Evolutionary conservation across 805 yeast species (phyloP).

Genomic region (Starmerella powellii): DNA sequence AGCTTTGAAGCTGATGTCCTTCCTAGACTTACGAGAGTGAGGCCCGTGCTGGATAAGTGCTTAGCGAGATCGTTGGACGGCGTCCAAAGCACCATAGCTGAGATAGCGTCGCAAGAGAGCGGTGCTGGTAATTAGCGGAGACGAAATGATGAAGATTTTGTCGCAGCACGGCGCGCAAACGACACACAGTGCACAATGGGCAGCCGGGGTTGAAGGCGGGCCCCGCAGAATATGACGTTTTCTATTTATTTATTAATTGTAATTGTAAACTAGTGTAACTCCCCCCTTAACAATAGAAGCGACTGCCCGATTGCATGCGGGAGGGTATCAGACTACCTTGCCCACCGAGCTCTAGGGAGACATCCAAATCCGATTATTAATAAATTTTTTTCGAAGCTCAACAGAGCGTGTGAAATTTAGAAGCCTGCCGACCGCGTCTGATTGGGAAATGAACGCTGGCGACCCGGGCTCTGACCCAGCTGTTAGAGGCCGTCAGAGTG

Average conservation of each 20-base stretch:
- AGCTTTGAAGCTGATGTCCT: constrained; percentile 20
- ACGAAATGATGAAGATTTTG: too few species aligned
- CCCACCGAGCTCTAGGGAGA: background rate
- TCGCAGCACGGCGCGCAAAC: too few species aligned
- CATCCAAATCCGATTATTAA: constrained; percentile 4
- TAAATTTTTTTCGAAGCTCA: constrained; percentile 7
- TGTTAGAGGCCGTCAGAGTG: background rate
- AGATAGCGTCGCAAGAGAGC: too few species aligned
- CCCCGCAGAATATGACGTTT: background rate
- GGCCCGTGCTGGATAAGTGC: constrained; percentile 11
- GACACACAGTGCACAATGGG: too few species aligned
- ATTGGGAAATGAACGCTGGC: constrained; percentile 11
- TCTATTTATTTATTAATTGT: background rate
- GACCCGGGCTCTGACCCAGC: constrained; percentile 9
- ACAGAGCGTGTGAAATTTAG: constrained; percentile 4
- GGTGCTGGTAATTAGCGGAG: too few species aligned
- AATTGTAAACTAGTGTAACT: too few species aligned
- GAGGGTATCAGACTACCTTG: too few species aligned
- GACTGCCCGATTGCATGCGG: too few species aligned
- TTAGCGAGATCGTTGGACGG: constrained; percentile 11
- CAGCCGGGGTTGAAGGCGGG: background rate
- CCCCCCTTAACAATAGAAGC: too few species aligned
- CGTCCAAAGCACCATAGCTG: constrained; percentile 9
- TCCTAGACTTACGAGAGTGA: constrained; percentile 15
- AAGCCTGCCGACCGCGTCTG: constrained; percentile 5